Evolutionary conservation across 1,139 yeast species (phyloP).

Genomic region (Yamadazyma buinensis): DNA sequence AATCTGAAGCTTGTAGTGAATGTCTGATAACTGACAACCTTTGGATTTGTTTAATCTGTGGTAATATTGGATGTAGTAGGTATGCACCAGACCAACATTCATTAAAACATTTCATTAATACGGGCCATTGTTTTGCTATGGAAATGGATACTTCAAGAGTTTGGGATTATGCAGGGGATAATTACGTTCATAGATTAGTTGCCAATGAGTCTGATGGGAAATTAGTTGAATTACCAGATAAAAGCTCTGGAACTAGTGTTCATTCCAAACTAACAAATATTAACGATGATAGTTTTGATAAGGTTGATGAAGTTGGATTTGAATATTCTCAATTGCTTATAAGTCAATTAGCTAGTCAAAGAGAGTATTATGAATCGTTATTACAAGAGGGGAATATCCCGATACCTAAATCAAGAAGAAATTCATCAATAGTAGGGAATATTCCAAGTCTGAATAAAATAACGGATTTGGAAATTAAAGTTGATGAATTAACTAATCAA

Average conservation of each 20-base stretch:
- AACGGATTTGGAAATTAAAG: constrained; percentile 31
- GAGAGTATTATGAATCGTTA: constrained; percentile 72
- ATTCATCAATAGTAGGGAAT: constrained; percentile 16
- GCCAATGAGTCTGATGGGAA: constrained; percentile 87
- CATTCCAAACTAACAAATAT: background rate
- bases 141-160: constrained; percentile 80
- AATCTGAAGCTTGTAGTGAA: constrained; percentile 32
- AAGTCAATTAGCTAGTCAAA: constrained; percentile 83
- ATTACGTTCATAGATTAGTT: constrained; percentile 81
- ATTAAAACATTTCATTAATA: constrained; percentile 67
- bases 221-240: constrained; percentile 63
- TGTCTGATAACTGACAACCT: constrained; percentile 29
- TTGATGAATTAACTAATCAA: constrained; percentile 26
- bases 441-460: constrained; percentile 7
- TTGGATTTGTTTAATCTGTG: constrained; percentile 48
- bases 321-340: constrained; percentile 79
- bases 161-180: constrained; percentile 95
- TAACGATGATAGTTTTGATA: constrained; percentile 19
- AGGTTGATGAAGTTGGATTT: constrained; percentile 55
- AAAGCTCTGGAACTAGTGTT: constrained; percentile 12
- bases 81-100: constrained; percentile 84
- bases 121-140: constrained; percentile 92
- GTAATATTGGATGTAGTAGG: constrained; percentile 50
- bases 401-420: constrained; percentile 14
- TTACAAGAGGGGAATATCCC: constrained; percentile 37